Base-by-base conservation (phyloP, 805 yeast genomes). In the Henningerozyma blattae region DNA sequence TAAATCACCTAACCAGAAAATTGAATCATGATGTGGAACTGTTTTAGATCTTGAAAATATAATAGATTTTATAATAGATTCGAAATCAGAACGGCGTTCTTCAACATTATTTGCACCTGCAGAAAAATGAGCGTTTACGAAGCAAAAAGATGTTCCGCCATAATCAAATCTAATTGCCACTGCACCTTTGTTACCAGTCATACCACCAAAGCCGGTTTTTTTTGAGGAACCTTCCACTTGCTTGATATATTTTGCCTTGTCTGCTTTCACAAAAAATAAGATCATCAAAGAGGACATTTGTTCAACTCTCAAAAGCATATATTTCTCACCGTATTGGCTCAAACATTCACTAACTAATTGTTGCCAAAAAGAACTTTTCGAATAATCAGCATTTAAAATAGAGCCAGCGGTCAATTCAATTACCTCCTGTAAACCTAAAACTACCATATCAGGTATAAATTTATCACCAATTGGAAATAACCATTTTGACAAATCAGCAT, bases 111-210 rank as follows among this genome's bases (percentile, higher is more conserved):
- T 67, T 16, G 75, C 69, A 2, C 99, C 99, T 0, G 98, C 96
- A 0, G 98, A 95, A 44, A 91, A 61, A 61, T 91, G 99, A 1
- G 93, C 82, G 34, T 91, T 89, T 18, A 91, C 70, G 50, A 86
- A 73, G 42, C 93, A 86, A 48, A 86, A 78, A 2, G 80, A 66
- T 0, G 95, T 79, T 22, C 75, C 70, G 1, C 91, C 91, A 55
- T 70, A 84, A 33, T 79, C 73, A 58, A 89, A 82, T 40, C 95
- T 68, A 13, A 91, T 84, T 0, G 94, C 95, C 39, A 87, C 93
- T 4, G 93, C 95, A 30, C 98, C 98, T 56, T 89, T 89, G 54
- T 91, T 89, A 14, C 96, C 98, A 0, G 97, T 75, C 62, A 91
- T 89, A 30, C 98, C 98, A 26, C 96, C 95, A 35, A 91, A 63